A percentile compares a stretch with the other conserved stretches of the same genome.
Conservation (phyloP, 2,329 filamentous ascomycete genomes). For the Diaporthe ampelina region DNA sequence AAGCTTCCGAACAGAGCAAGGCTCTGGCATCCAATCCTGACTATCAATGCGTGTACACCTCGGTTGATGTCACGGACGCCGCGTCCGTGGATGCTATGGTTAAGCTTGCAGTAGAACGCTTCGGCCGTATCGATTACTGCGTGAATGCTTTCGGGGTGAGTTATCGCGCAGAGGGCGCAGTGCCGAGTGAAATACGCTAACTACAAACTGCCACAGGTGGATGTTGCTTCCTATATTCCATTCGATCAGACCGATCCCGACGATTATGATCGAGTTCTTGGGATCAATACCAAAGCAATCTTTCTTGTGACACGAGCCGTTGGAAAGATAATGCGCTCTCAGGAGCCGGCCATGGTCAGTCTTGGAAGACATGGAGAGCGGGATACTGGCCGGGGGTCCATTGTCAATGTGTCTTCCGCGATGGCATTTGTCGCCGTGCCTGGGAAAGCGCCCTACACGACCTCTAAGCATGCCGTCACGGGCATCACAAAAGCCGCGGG, state of each 20-base stretch:
- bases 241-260: constrained; percentile 3
- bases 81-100: neutral
- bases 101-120: neutral
- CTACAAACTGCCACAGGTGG: neutral
- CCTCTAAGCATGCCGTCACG: neutral
- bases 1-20: neutral
- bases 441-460: neutral
- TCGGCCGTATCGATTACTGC: neutral
- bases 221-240: neutral
- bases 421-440: neutral
- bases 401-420: neutral
- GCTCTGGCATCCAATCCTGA: neutral
- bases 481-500: neutral
- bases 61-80: neutral
- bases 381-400: neutral
- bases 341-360: neutral
- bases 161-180: neutral
- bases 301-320: neutral
- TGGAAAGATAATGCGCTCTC: neutral
- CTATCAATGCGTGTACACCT: neutral
- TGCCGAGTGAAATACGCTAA: neutral
- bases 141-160: neutral
- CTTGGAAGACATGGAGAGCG: neutral
- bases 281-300: neutral
- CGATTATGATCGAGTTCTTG: neutral